phyloP scores from a whole-genome alignment of 2,329 filamentous ascomycete species.

The Nemania sp. region DNA sequence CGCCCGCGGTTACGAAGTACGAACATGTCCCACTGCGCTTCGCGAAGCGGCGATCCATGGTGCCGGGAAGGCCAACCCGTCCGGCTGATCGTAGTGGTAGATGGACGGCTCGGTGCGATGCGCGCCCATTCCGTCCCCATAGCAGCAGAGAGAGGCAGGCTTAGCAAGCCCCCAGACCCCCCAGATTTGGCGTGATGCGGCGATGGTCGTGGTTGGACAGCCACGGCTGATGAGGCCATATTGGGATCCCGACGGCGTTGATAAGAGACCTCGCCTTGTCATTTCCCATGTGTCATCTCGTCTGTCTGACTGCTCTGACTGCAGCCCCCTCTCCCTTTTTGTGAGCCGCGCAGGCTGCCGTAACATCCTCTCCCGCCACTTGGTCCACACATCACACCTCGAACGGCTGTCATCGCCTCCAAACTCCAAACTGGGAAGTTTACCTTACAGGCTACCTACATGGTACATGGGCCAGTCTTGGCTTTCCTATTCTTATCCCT shows the following conservation, averaged over 20 bases:
- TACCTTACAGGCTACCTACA: conserved; percentile 3
- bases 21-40: no score
- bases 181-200: no score
- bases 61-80: no score
- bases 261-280: neutral
- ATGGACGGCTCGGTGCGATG: conserved; percentile 26
- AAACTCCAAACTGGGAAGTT: no score
- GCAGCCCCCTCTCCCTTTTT: neutral
- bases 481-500: neutral
- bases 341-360: neutral
- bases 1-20: no score
- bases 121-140: conserved; percentile 15
- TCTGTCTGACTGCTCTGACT: no score
- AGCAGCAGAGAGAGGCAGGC: neutral
- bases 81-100: no score
- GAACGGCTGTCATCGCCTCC: neutral
- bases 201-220: no score
- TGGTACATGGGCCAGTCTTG: neutral
- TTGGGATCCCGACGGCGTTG: neutral
- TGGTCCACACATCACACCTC: neutral
- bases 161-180: conserved; percentile 18
- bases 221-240: no score
- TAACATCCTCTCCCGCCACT: neutral
- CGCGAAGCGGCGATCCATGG: conserved; percentile 5
- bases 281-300: neutral